These are phyloP conservation scores for Sporisorium graminicola DNA, from an alignment of 1,284 basidiomycete genomes.

Conservation along the genomic window DNA sequence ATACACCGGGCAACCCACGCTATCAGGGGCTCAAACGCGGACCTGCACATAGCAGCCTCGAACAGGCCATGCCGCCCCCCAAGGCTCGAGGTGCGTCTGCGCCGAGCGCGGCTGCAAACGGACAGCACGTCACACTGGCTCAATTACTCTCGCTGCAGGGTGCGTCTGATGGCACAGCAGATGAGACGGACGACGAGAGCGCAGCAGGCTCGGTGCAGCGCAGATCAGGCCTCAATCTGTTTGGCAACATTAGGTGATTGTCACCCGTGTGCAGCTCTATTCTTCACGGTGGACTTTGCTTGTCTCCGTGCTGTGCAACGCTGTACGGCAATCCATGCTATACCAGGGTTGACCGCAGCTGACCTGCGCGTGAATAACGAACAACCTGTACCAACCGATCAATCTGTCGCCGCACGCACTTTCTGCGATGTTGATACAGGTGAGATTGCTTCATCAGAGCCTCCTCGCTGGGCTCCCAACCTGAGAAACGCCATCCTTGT, in stretches of 20 bases:
- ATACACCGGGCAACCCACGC: neutral
- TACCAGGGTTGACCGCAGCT: neutral
- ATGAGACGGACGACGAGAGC: slow-evolving; percentile 11
- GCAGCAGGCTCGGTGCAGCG: slow-evolving; percentile 1
- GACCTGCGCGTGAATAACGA: no score
- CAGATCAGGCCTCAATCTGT: slow-evolving; percentile 32
- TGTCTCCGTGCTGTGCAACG: neutral
- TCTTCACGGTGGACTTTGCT: no score
- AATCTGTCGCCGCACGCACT: neutral
- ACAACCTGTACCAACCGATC: no score
- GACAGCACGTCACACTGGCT: slow-evolving; percentile 30
- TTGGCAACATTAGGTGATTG: slow-evolving; percentile 39
- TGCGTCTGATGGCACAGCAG: neutral
- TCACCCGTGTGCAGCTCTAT: no score
- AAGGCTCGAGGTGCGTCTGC: slow-evolving; percentile 5
- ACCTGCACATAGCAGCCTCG: neutral
- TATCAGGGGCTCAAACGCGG: slow-evolving; percentile 10
- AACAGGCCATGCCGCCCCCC: neutral
- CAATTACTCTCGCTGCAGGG: slow-evolving; percentile 28
- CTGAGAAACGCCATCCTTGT: neutral
- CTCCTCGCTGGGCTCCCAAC: neutral
- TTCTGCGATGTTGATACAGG: slow-evolving; percentile 6
- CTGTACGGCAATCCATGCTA: neutral
- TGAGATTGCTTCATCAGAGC: slow-evolving; percentile 1
- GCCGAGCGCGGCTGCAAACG: neutral